phyloP scores from a whole-genome alignment of 306 rosid species.

The Adenanthera pavonina region DNA sequence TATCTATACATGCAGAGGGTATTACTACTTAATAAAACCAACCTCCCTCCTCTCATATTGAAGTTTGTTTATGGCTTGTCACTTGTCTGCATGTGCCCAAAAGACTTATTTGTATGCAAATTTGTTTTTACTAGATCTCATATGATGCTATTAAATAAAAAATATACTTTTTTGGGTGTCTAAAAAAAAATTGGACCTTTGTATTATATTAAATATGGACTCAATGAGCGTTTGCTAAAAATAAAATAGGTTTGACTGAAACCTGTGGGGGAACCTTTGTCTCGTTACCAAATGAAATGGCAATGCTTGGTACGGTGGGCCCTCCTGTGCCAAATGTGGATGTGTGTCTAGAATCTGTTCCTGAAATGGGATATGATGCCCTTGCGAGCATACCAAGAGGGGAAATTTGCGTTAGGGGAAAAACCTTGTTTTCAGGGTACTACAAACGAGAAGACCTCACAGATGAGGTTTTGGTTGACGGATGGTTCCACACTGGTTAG shows the following conservation, averaged over 20 bases:
- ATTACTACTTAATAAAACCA: not conserved
- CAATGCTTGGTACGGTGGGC: constrained; percentile 94
- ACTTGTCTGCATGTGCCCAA: not conserved
- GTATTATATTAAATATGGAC: constrained; percentile 28
- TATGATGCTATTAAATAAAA: constrained; percentile 16
- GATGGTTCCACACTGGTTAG: constrained; percentile 98
- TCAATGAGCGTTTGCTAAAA: constrained; percentile 38
- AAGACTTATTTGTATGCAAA: not conserved
- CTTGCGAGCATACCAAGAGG: constrained; percentile 77
- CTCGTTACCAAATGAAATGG: constrained; percentile 75
- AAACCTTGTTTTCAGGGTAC: constrained; percentile 87
- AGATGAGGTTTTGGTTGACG: constrained; percentile 77
- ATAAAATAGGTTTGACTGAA: constrained; percentile 85
- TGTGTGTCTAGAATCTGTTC: constrained; percentile 89
- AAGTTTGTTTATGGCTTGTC: constrained; percentile 5
- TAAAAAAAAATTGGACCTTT: not conserved
- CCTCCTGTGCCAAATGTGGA: constrained; percentile 98
- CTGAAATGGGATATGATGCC: constrained; percentile 96
- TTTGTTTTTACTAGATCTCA: not conserved
- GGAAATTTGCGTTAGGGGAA: constrained; percentile 84
- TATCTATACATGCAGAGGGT: not conserved
- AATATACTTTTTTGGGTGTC: constrained; percentile 15
- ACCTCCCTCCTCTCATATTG: not conserved
- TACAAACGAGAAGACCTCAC: constrained; percentile 95
- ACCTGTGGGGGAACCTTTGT: constrained; percentile 97